Percentiles rank a stretch among this genome's conserved stretches.
Conservation (phyloP, 768 basidiomycete genomes). For the Tephrocybe rancida region DNA sequence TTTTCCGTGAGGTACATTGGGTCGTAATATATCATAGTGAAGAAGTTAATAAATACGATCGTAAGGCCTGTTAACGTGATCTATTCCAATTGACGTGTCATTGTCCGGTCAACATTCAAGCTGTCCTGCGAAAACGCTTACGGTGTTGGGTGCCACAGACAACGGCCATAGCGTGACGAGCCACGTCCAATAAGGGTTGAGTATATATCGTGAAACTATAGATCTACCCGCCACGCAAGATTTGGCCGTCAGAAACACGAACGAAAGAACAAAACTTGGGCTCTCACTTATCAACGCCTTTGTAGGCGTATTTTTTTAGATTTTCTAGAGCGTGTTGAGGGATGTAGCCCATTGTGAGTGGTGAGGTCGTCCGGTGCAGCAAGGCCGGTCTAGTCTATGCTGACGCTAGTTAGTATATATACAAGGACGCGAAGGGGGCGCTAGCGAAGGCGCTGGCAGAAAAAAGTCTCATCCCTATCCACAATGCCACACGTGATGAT, state of each 20-base stretch:
- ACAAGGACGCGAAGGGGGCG: constrained; percentile 3
- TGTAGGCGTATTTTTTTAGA: constrained; percentile 78
- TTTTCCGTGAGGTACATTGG: constrained; percentile 72
- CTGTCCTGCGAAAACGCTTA: constrained; percentile 36
- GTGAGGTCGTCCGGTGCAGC: too few species aligned
- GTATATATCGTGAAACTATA: constrained; percentile 69
- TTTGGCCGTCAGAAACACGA: not conserved
- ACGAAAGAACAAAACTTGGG: not conserved
- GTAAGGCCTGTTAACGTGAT: constrained; percentile 86
- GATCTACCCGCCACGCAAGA: constrained; percentile 49
- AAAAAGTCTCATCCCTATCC: not conserved
- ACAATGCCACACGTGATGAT: constrained; percentile 4
- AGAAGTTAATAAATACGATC: constrained; percentile 84
- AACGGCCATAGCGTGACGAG: constrained; percentile 87
- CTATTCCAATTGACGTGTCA: constrained; percentile 53
- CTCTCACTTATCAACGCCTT: constrained; percentile 76
- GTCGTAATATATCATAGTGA: constrained; percentile 83
- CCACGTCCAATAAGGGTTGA: constrained; percentile 91
- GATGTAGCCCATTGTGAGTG: constrained; percentile 55
- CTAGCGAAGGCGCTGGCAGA: not conserved
- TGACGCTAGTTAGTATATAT: constrained; percentile 6
- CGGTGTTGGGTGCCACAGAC: constrained; percentile 87
- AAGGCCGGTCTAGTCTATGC: constrained; percentile 5
- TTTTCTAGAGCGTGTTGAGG: constrained; percentile 69
- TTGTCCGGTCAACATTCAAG: not conserved